Evolutionary conservation across 805 yeast species (phyloP).

Genomic region (Debaryomyces maramus): DNA sequence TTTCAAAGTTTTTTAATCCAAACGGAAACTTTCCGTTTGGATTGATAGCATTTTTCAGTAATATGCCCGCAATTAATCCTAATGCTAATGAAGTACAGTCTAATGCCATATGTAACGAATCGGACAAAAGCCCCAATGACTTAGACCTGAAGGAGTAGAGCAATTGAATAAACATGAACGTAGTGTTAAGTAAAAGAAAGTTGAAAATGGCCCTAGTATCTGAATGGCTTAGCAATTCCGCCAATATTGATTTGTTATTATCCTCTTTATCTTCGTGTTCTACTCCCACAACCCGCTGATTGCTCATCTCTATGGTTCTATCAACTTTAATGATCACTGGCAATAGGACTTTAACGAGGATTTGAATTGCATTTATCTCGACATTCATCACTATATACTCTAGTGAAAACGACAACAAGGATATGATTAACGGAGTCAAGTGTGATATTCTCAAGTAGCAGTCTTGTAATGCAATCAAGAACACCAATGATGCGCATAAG

Average conservation of each 20-base stretch:
- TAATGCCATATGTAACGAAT: slow-evolving; percentile 92
- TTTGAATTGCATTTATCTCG: slow-evolving; percentile 4
- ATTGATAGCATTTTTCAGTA: slow-evolving; percentile 38
- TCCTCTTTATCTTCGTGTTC: not conserved
- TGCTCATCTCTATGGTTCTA: slow-evolving; percentile 2
- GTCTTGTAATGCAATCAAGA: slow-evolving; percentile 26
- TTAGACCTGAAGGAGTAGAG: slow-evolving; percentile 90
- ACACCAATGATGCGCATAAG: slow-evolving; percentile 23
- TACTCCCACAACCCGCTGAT: not conserved
- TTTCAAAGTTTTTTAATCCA: slow-evolving; percentile 82
- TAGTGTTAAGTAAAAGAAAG: slow-evolving; percentile 78
- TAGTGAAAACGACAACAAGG: slow-evolving; percentile 17
- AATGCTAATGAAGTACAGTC: slow-evolving; percentile 90
- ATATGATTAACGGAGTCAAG: slow-evolving; percentile 16
- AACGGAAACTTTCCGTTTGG: slow-evolving; percentile 74
- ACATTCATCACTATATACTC: slow-evolving; percentile 21
- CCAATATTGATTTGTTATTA: slow-evolving; percentile 19
- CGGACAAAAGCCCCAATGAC: slow-evolving; percentile 87
- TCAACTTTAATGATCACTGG: slow-evolving; percentile 25
- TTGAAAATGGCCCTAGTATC: slow-evolving; percentile 90
- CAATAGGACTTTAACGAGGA: slow-evolving; percentile 13
- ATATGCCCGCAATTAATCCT: slow-evolving; percentile 82
- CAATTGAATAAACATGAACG: slow-evolving; percentile 93
- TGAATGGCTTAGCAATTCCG: slow-evolving; percentile 33
- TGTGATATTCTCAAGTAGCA: slow-evolving; percentile 16